Conservation (phyloP, 257 asterid genomes). For the Solanum chiquidenum region DNA sequence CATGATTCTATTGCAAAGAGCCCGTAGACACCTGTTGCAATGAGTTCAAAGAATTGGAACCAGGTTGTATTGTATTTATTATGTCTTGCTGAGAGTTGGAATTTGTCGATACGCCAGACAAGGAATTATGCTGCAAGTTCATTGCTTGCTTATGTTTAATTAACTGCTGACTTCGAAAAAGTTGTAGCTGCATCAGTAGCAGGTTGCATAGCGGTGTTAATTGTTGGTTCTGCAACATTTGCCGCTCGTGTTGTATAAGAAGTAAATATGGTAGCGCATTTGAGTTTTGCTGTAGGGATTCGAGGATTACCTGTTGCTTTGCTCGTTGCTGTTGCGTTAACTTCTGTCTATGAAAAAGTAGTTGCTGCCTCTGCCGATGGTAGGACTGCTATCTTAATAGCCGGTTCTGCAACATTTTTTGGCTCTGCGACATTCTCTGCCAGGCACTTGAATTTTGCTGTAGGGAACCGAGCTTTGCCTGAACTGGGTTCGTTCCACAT, state of each 20-base stretch:
- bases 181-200: constrained; percentile 24
- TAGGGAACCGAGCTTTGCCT: constrained; percentile 43
- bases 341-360: constrained; percentile 52
- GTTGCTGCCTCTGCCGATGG: constrained; percentile 17
- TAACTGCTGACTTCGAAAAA: not conserved
- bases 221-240: not conserved
- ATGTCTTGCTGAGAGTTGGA: constrained; percentile 58
- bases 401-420: not conserved
- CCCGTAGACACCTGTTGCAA: too few species aligned
- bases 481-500: constrained; percentile 39
- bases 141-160: not conserved
- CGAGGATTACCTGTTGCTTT: constrained; percentile 24
- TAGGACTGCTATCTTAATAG: not conserved
- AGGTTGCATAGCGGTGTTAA: not conserved
- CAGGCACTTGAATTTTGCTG: constrained; percentile 11
- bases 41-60: not conserved
- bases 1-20: not conserved
- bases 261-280: too few species aligned
- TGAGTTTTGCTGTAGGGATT: too few species aligned
- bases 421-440: not conserved
- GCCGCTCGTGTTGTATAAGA: too few species aligned
- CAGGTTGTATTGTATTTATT: constrained; percentile 47
- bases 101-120: constrained; percentile 39
- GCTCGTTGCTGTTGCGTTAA: constrained; percentile 47
- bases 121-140: constrained; percentile 43